A percentile compares a stretch with the other conserved stretches of the same genome.
Conservation (phyloP, 2,329 filamentous ascomycete genomes). For the Xylaria sp. region DNA sequence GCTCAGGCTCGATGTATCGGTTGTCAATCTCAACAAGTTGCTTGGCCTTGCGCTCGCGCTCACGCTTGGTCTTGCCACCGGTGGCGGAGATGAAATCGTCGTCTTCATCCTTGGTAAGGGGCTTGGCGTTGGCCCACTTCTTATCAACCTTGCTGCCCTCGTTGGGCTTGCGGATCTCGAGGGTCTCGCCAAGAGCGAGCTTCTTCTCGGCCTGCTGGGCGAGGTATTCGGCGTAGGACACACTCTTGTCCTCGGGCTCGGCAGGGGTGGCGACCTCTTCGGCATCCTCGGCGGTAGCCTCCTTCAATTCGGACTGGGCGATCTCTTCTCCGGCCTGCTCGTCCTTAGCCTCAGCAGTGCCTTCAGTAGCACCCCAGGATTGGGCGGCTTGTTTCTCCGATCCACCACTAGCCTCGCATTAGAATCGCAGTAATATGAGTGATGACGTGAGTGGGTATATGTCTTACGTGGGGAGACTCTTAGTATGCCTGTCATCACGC, state of each 20-base stretch:
- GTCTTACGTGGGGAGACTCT: slow-evolving; percentile 60
- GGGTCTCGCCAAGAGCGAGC: slow-evolving; percentile 70
- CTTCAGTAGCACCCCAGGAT: slow-evolving; percentile 88
- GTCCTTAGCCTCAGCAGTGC: slow-evolving; percentile 86
- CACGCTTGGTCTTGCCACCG: slow-evolving; percentile 81
- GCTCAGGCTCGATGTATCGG: slow-evolving; percentile 78
- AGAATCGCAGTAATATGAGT: slow-evolving; percentile 4
- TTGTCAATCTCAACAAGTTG: slow-evolving; percentile 88
- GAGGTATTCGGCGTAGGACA: slow-evolving; percentile 91
- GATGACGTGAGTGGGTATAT: neutral
- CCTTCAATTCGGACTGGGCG: slow-evolving; percentile 85
- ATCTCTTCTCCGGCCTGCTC: slow-evolving; percentile 92
- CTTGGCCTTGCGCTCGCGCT: slow-evolving; percentile 94
- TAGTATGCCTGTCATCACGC: slow-evolving; percentile 67
- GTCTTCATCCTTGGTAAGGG: slow-evolving; percentile 71
- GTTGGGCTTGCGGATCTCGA: slow-evolving; percentile 88
- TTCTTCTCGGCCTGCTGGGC: slow-evolving; percentile 80
- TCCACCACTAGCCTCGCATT: slow-evolving; percentile 62
- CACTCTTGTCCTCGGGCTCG: slow-evolving; percentile 85
- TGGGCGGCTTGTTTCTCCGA: slow-evolving; percentile 89
- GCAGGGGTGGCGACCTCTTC: slow-evolving; percentile 57
- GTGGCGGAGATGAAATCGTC: slow-evolving; percentile 82
- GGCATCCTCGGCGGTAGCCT: slow-evolving; percentile 64
- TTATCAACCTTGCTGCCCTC: slow-evolving; percentile 88
- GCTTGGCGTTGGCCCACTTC: slow-evolving; percentile 91